Evolutionary conservation across 116 monocot species (phyloP).

Genomic region (Cymodocea nodosa): DNA sequence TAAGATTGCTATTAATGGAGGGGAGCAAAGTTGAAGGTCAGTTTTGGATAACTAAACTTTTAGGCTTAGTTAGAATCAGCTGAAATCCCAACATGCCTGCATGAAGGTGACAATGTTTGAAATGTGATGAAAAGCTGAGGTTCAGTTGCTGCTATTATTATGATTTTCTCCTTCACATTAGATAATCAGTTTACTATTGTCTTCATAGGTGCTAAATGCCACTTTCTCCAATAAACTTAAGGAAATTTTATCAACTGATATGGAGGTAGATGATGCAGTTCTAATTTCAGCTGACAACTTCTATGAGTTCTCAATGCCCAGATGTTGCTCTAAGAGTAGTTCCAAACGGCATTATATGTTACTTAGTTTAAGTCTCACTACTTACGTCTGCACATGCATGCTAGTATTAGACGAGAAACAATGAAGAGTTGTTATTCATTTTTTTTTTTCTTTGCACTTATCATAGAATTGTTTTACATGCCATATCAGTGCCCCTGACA

Average conservation of each 20-base stretch:
- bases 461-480: too few relatives aligned
- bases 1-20: slow-evolving; percentile 82
- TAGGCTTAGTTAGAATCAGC: not conserved
- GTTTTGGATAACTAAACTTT: not conserved
- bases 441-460: too few relatives aligned
- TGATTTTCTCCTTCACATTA: not conserved
- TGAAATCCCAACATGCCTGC: not conserved
- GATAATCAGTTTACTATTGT: not conserved
- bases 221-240: slow-evolving; percentile 81
- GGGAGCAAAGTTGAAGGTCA: slow-evolving; percentile 84
- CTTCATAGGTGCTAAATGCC: slow-evolving; percentile 63
- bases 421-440: too few relatives aligned
- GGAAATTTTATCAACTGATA: slow-evolving; percentile 60
- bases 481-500: not conserved
- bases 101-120: not conserved
- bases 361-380: too few relatives aligned
- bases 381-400: too few relatives aligned
- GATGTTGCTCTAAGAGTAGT: too few relatives aligned
- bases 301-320: too few relatives aligned
- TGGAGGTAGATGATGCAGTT: slow-evolving; percentile 89
- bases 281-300: slow-evolving; percentile 78
- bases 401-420: too few relatives aligned
- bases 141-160: not conserved
- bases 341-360: too few relatives aligned
- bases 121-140: not conserved